Base-by-base conservation (phyloP, 495 filamentous ascomycete genomes). In the Penicillium herquei region DNA sequence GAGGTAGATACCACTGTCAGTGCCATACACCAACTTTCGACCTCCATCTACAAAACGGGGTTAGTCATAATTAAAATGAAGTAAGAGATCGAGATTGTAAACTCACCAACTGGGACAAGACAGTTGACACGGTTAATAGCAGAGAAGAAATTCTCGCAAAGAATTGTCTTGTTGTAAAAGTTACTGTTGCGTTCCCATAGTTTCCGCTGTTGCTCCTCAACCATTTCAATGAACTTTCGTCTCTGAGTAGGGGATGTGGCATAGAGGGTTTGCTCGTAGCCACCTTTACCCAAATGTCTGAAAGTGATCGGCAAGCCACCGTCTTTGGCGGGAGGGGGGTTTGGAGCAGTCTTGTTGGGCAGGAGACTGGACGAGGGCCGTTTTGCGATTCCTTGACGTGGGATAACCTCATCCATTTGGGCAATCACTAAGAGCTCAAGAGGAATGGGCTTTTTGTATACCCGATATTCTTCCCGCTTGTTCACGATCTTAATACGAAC, bases 341-440 rank as follows among this genome's bases (percentile, higher is more conserved):
- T 74, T 12, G 70, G 62, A n/a, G 69, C 79, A 49, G 86, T 84
- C 51, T 88, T 81, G 26, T 91, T 89, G 17, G 88, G 84, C 41
- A 96, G 82, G 50, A 99, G 73, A 69, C 89, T 91, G 0, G 92
- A 94, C 4, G 94, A 96, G 6, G 93, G 87, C 53, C 95, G 78
- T 71, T 97, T 98, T 3, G 81, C 66, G 18, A 96, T 82, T 30
- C 94, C 95, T 35, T 82, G 63, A 56, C 81, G 87, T 10, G 94
- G 93, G 18, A 94, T 87, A 13, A 98, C 84, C 61, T 96, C 90
- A 33, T 98, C 95, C 92, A 97, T 96, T 67, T 97, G 91, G 39
- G 87, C 87, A 63, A 99, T 97, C 14, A 93, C 87, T 48, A 98
- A 80, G 4, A 99, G 80, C 69, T 98, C 95, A 8, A 99, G 75